These are phyloP conservation scores for Heliosperma pusillum DNA, from an alignment of 148 eudicot genomes.

Conservation along the genomic window DNA sequence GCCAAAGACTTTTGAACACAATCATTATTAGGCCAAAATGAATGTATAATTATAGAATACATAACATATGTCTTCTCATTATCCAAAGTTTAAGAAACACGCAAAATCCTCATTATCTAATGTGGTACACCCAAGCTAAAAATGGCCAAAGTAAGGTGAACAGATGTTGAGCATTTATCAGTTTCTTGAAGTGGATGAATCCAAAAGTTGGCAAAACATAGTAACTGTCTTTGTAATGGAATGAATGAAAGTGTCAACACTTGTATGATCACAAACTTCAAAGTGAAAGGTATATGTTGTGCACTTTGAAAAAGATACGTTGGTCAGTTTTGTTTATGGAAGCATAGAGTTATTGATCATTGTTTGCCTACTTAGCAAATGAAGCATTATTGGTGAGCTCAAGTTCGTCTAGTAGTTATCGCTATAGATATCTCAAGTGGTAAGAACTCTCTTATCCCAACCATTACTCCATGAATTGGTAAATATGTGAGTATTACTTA, in stretches of 20 bases:
- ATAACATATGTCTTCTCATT: not conserved
- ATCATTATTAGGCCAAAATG: too few relatives aligned
- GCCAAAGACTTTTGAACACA: too few relatives aligned
- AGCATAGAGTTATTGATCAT: not conserved
- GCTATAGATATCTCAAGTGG: too few relatives aligned
- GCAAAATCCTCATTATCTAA: not conserved
- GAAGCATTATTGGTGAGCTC: too few relatives aligned
- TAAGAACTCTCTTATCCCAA: too few relatives aligned
- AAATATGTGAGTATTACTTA: too few relatives aligned
- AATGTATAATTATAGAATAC: not conserved
- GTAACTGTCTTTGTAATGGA: slow-evolving; percentile 8
- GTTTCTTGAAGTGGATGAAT: slow-evolving; percentile 7
- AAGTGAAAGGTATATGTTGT: not conserved
- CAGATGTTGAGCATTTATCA: slow-evolving; percentile 10
- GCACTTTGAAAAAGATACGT: not conserved
- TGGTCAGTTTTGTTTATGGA: not conserved
- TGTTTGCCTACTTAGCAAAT: not conserved
- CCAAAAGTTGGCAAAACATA: not conserved
- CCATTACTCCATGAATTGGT: too few relatives aligned
- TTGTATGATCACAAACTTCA: not conserved
- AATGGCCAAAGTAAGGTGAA: slow-evolving; percentile 9
- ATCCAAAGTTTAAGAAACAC: not conserved
- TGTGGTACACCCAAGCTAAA: not conserved
- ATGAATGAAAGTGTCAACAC: slow-evolving; percentile 12
- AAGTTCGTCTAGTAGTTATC: too few relatives aligned